Percentiles rank a stretch among this genome's conserved stretches.
Conservation (phyloP, 176 grass and related monocot genomes). For the Triticum monococcum region DNA sequence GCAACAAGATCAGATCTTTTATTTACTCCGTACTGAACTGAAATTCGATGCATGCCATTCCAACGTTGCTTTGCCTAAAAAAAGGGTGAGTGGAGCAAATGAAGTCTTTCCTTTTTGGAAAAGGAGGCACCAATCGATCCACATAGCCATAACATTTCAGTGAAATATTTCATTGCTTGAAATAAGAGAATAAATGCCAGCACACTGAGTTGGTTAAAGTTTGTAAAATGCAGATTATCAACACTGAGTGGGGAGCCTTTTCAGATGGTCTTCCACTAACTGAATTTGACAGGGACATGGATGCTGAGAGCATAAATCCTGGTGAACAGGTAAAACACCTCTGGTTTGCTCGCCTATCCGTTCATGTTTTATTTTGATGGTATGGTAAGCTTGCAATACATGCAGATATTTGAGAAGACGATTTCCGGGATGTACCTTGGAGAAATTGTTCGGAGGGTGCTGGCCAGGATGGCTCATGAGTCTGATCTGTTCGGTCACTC, state of each 20-base stretch:
- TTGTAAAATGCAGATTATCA: slow-evolving; percentile 41
- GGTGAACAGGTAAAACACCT: slow-evolving; percentile 44
- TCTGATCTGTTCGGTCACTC: slow-evolving; percentile 48
- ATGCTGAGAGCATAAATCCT: slow-evolving; percentile 56
- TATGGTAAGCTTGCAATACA: neutral
- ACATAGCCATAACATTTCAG: neutral
- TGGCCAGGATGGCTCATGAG: slow-evolving; percentile 46
- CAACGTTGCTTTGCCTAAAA: neutral
- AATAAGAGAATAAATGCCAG: neutral
- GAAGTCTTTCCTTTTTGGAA: too few relatives aligned
- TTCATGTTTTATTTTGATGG: neutral
- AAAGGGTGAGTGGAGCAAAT: too few relatives aligned
- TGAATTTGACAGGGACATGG: slow-evolving; percentile 60
- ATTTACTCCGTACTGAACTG: neutral
- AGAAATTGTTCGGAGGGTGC: slow-evolving; percentile 51
- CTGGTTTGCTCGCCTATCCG: neutral
- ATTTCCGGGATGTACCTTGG: slow-evolving; percentile 83
- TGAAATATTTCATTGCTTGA: neutral
- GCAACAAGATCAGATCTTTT: neutral
- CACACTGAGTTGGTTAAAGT: neutral
- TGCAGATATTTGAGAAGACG: slow-evolving; percentile 74
- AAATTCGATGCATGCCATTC: neutral
- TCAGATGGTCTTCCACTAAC: slow-evolving; percentile 48
- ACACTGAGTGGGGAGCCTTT: slow-evolving; percentile 68
- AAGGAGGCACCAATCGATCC: too few relatives aligned